Evolutionary conservation across 192 early-diverging fungal species (phyloP).

Genomic region (Backusella tuberculispora): DNA sequence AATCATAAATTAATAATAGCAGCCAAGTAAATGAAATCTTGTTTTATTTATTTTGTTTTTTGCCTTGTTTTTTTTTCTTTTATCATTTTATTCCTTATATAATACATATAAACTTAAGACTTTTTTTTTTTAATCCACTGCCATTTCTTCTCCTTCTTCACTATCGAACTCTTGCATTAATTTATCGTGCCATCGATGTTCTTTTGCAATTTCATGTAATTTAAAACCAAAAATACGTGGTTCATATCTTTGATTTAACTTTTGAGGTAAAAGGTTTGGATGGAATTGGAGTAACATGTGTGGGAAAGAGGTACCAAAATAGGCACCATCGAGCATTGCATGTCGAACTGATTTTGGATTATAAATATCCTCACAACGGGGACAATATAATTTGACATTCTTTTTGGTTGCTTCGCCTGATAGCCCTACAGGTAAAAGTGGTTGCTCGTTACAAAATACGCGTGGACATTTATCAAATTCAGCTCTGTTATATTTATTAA

Average conservation of each 20-base stretch:
- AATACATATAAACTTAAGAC: no score
- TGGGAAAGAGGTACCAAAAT: conserved; percentile 94
- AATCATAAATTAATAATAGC: no score
- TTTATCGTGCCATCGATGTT: conserved; percentile 88
- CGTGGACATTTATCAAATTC: conserved; percentile 94
- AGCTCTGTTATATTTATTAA: conserved; percentile 88
- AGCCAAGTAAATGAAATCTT: no score
- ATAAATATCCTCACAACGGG: conserved; percentile 94
- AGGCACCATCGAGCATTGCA: conserved; percentile 88
- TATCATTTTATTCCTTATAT: no score
- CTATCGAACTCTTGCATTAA: conserved; percentile 54
- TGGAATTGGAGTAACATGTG: conserved; percentile 93
- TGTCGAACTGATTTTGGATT: conserved; percentile 82
- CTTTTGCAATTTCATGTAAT: conserved; percentile 80
- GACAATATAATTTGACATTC: conserved; percentile 92
- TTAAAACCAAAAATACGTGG: conserved; percentile 98
- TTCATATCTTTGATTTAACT: conserved; percentile 79
- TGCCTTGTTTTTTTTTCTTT: no score
- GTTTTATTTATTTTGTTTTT: background rate
- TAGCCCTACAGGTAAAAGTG: conserved; percentile 85
- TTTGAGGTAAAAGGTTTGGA: conserved; percentile 73
- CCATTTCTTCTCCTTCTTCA: no score
- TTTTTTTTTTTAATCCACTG: no score
- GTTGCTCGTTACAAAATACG: conserved; percentile 84
- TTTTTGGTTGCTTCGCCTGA: conserved; percentile 78